Evolutionary conservation across 2,329 filamentous ascomycete genomes (phyloP), one percentile per base, ranked within the genome.

Genomic region (Penicillium palitans): DNA sequence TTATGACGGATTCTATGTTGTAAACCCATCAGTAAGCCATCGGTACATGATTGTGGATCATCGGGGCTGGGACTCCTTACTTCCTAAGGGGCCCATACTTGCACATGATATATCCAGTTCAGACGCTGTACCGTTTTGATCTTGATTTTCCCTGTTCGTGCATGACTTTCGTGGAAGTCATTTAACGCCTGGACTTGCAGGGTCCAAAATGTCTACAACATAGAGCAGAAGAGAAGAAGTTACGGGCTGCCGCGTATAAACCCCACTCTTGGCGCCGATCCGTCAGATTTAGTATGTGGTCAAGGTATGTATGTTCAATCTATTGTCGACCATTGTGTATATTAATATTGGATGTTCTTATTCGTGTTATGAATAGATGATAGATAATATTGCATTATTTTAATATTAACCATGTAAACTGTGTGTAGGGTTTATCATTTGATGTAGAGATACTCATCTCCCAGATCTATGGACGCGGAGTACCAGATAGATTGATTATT

Each of bases 201-300:
- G 12, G 17, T 40, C 24, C 17, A 40, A 24, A 24, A 41, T 10
- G 17, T 29, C 17, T 27, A 24, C 17, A 27, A 7, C 17, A 29
- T 13, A 27, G 19, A 21, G 19, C 19, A 7, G 25, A 17, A 29
- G 19, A 15, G n/a, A 13, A 33, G 41, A 46, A 41, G 31, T 46
- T 29, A 46, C 13, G 33, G 40, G 13, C 39, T 56, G 29, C 17
- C 35, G 35, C 55, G 55, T 53, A 31, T 27, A 35, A 46, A 33
- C 55, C 33, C 55, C 48, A 53, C 49, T 47, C 41, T 53, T 57
- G 41, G 54, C 48, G 41, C 41, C 31, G 48, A 46, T 46, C 41
- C n/a, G 27, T 25, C 15, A 19, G 44, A 37, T 51, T 5, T 39
- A 25, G 40, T 24, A 29, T 12, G 44, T 49, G 27, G 12, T 17